Percentiles rank a stretch among this genome's conserved stretches.
These are phyloP conservation scores for Cyberlindnera sargentensis DNA, from an alignment of 805 yeast genomes.

Conservation along the genomic window DNA sequence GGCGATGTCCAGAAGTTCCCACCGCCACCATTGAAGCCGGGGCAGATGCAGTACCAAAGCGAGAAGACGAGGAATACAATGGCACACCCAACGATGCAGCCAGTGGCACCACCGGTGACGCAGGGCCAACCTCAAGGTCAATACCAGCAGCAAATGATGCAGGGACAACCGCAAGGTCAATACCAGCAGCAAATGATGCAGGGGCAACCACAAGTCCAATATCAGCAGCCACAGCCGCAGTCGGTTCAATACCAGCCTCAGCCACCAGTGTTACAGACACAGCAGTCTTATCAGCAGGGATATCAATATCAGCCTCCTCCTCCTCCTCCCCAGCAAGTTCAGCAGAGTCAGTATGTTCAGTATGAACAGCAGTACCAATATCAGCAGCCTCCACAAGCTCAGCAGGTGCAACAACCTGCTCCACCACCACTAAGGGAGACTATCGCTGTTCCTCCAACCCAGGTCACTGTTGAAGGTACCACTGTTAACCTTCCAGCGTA, in stretches of 20 bases:
- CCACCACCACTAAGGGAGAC: conserved; percentile 5
- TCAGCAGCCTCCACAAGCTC: conserved; percentile 9
- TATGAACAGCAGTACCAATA: conserved; percentile 1
- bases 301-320: neutral
- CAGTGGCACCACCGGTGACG: too few species aligned
- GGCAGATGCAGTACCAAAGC: conserved; percentile 27
- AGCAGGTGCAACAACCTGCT: conserved; percentile 2
- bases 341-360: neutral
- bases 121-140: too few species aligned
- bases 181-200: conserved; percentile 2
- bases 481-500: conserved; percentile 10
- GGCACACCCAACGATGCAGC: too few species aligned
- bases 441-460: conserved; percentile 9
- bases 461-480: conserved; percentile 8
- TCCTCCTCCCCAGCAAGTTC: conserved; percentile 9
- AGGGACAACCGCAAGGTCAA: neutral
- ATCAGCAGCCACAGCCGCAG: conserved; percentile 1
- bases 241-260: conserved; percentile 3
- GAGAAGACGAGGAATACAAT: conserved; percentile 7
- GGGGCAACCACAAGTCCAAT: neutral
- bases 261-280: neutral
- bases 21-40: conserved; percentile 34
- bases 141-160: neutral
- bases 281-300: neutral
- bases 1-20: conserved; percentile 24